Evolutionary conservation across 305 asterid species (phyloP).

Genomic region (Striga hermonthica): DNA sequence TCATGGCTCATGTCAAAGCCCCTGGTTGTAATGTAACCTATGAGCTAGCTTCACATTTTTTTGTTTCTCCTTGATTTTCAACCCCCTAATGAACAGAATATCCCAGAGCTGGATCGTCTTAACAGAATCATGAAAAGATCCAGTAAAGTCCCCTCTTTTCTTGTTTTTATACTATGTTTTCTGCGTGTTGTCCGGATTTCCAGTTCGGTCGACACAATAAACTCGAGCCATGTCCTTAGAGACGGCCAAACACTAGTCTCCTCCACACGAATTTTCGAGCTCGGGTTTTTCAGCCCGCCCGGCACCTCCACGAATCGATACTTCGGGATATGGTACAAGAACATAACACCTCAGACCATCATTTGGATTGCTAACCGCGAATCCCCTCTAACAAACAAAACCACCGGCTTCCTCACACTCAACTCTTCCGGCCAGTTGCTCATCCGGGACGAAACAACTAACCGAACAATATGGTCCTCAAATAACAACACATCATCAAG

Average conservation of each 20-base stretch:
- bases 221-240: neutral
- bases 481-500: neutral
- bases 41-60: neutral
- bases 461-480: neutral
- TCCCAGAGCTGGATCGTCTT: neutral
- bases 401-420: neutral
- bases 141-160: neutral
- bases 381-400: neutral
- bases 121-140: neutral
- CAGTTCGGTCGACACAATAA: neutral
- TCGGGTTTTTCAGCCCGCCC: slow-evolving; percentile 10
- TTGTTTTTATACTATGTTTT: neutral
- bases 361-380: slow-evolving; percentile 7
- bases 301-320: neutral
- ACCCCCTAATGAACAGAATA: neutral
- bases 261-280: neutral
- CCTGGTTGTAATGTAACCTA: neutral
- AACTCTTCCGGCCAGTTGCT: neutral
- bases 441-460: neutral
- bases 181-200: neutral
- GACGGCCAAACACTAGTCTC: slow-evolving; percentile 1
- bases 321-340: slow-evolving; percentile 4
- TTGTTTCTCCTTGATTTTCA: neutral
- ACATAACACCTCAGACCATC: neutral
- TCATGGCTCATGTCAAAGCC: neutral